A percentile compares a stretch with the other conserved stretches of the same genome.
phyloP scores from a whole-genome alignment of 495 filamentous ascomycete species.

The Penicillium manginii region DNA sequence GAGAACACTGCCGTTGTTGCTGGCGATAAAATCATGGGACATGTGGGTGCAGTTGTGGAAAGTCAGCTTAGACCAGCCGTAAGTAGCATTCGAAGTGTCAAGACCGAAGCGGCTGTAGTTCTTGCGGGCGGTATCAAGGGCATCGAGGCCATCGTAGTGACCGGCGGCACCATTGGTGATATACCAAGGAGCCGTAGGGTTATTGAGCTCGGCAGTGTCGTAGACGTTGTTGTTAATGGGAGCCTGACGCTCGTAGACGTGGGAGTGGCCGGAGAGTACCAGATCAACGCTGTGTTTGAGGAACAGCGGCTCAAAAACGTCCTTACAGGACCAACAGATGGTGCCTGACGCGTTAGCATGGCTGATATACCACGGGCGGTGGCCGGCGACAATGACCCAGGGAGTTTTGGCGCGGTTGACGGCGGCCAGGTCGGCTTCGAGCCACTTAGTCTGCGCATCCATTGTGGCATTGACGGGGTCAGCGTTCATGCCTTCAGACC shows the following conservation, averaged over 20 bases:
- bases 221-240: conserved; percentile 9
- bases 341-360: conserved; percentile 3
- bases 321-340: conserved; percentile 10
- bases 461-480: conserved; percentile 5
- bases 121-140: background rate
- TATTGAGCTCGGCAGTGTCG: conserved; percentile 14
- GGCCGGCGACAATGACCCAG: conserved; percentile 16
- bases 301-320: conserved; percentile 16
- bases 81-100: conserved; percentile 8
- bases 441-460: conserved; percentile 13
- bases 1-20: background rate
- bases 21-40: conserved; percentile 11
- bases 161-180: conserved; percentile 16
- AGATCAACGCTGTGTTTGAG: conserved; percentile 13
- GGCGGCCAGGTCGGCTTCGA: conserved; percentile 6
- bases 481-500: conserved; percentile 10
- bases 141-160: conserved; percentile 17
- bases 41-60: conserved; percentile 19
- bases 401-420: conserved; percentile 12
- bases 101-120: conserved; percentile 9
- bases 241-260: conserved; percentile 15
- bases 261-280: conserved; percentile 12
- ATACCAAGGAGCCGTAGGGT: conserved; percentile 16
- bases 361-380: conserved; percentile 18
- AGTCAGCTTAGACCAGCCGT: conserved; percentile 18